Evolutionary conservation across 805 yeast species (phyloP).

Genomic region (Saccharomycopsis babjevae): DNA sequence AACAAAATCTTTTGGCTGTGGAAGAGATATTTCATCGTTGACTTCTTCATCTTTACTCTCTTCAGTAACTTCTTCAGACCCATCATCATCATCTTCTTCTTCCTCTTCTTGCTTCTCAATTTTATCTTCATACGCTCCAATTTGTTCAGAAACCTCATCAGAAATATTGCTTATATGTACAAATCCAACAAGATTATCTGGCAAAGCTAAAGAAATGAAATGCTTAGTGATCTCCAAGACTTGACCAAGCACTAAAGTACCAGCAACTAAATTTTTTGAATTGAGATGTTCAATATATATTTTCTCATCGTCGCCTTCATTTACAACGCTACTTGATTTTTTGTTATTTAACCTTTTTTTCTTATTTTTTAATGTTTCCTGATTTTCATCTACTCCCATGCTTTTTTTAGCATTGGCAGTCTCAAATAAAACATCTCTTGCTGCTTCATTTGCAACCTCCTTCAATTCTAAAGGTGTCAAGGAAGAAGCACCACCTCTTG

Average conservation of each 20-base stretch:
- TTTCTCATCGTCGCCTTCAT: conserved; percentile 23
- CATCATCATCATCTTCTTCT: conserved; percentile 28
- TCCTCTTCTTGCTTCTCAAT: conserved; percentile 35
- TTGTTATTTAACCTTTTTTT: conserved; percentile 31
- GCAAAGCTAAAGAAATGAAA: conserved; percentile 61
- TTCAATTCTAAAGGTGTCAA: conserved; percentile 85
- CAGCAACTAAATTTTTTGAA: conserved; percentile 57
- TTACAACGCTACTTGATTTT: conserved; percentile 20
- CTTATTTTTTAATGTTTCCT: conserved; percentile 18
- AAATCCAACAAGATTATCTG: conserved; percentile 74
- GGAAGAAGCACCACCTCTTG: conserved; percentile 90
- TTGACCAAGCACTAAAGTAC: conserved; percentile 71
- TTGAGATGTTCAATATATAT: conserved; percentile 51
- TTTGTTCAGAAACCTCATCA: conserved; percentile 42
- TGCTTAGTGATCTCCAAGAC: conserved; percentile 46
- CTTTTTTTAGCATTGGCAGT: conserved; percentile 15
- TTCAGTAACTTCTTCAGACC: too few species aligned
- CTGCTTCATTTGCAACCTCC: conserved; percentile 87
- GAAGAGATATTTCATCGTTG: conserved; percentile 36
- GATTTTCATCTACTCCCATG: conserved; percentile 14
- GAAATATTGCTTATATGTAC: conserved; percentile 69
- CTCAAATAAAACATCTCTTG: conserved; percentile 73
- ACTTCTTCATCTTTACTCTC: conserved; percentile 26
- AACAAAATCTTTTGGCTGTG: conserved; percentile 46
- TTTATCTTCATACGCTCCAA: conserved; percentile 49